Evolutionary conservation across 2,329 filamentous ascomycete species (phyloP).

Genomic region (Arthroderma sp.): DNA sequence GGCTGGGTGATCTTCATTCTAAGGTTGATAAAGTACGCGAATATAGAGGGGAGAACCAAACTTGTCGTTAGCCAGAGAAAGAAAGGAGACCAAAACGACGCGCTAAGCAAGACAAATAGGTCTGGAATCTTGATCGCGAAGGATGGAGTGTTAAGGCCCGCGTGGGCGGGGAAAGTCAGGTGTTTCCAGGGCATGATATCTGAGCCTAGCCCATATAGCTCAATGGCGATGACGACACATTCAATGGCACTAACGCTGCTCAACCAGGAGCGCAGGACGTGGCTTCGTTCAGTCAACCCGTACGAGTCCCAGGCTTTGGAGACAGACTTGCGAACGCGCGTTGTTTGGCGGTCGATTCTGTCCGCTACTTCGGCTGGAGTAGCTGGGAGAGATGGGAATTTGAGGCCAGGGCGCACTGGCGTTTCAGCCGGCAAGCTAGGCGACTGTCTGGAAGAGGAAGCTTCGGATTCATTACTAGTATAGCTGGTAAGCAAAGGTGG

Average conservation of each 20-base stretch:
- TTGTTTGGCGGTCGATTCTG: slow-evolving; percentile 54
- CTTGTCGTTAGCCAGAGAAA: slow-evolving; percentile 64
- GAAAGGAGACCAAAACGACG: slow-evolving; percentile 72
- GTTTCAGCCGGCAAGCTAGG: slow-evolving; percentile 35
- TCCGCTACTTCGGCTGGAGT: slow-evolving; percentile 67
- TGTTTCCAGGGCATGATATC: slow-evolving; percentile 60
- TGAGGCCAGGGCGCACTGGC: slow-evolving; percentile 29
- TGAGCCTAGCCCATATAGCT: slow-evolving; percentile 55
- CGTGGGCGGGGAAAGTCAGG: slow-evolving; percentile 55
- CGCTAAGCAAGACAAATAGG: slow-evolving; percentile 62
- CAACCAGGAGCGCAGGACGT: slow-evolving; percentile 54
- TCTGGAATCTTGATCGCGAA: slow-evolving; percentile 61
- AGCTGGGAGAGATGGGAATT: slow-evolving; percentile 55
- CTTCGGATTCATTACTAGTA: slow-evolving; percentile 15
- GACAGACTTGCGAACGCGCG: slow-evolving; percentile 23
- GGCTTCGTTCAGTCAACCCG: slow-evolving; percentile 35
- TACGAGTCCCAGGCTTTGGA: slow-evolving; percentile 23
- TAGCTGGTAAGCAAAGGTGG: background rate
- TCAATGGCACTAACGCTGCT: slow-evolving; percentile 55
- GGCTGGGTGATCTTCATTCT: slow-evolving; percentile 38
- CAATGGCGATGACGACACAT: slow-evolving; percentile 52
- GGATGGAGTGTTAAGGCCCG: slow-evolving; percentile 42
- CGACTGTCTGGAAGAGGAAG: slow-evolving; percentile 28
- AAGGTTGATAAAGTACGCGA: slow-evolving; percentile 86
- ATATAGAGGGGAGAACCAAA: slow-evolving; percentile 53